Conservation (phyloP, 2,329 filamentous ascomycete species). For the Emydomyces testavorans region DNA sequence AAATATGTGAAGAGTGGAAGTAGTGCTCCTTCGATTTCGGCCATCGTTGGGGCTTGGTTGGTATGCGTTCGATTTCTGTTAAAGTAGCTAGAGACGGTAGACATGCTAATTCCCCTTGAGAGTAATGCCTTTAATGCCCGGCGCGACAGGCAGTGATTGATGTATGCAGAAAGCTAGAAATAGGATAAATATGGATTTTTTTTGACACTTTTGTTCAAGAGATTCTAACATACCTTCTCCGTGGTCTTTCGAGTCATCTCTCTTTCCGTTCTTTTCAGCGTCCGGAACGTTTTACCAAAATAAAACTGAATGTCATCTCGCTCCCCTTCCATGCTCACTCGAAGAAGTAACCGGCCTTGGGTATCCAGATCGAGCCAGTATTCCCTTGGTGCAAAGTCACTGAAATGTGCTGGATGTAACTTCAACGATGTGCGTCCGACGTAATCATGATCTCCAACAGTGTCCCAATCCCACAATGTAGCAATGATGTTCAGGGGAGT, state of each 20-base stretch:
- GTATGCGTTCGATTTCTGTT: slow-evolving; percentile 41
- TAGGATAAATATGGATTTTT: slow-evolving; percentile 13
- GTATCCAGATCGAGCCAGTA: slow-evolving; percentile 98
- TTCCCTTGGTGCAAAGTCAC: slow-evolving; percentile 87
- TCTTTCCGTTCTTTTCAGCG: slow-evolving; percentile 85
- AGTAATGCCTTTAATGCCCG: slow-evolving; percentile 67
- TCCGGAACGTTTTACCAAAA: slow-evolving; percentile 92
- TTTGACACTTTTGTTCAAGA: neutral
- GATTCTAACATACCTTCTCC: slow-evolving; percentile 60
- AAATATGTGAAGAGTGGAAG: slow-evolving; percentile 86
- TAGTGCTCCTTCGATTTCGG: slow-evolving; percentile 68
- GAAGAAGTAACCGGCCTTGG: slow-evolving; percentile 74
- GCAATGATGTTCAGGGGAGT: slow-evolving; percentile 89
- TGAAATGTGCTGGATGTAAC: slow-evolving; percentile 93
- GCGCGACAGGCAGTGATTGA: slow-evolving; percentile 74
- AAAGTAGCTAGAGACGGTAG: slow-evolving; percentile 61
- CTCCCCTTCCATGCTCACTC: slow-evolving; percentile 97
- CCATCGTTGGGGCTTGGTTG: slow-evolving; percentile 49
- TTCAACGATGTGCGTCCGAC: slow-evolving; percentile 94
- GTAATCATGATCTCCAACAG: slow-evolving; percentile 93
- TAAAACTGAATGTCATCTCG: slow-evolving; percentile 97
- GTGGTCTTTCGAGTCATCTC: slow-evolving; percentile 98
- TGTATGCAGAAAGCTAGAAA: slow-evolving; percentile 72
- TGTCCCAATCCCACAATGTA: slow-evolving; percentile 97
- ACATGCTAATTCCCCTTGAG: slow-evolving; percentile 59